Percentiles rank a stretch among this genome's conserved stretches.
Conservation (phyloP, 768 basidiomycete species). For the Royoungia palumana region DNA sequence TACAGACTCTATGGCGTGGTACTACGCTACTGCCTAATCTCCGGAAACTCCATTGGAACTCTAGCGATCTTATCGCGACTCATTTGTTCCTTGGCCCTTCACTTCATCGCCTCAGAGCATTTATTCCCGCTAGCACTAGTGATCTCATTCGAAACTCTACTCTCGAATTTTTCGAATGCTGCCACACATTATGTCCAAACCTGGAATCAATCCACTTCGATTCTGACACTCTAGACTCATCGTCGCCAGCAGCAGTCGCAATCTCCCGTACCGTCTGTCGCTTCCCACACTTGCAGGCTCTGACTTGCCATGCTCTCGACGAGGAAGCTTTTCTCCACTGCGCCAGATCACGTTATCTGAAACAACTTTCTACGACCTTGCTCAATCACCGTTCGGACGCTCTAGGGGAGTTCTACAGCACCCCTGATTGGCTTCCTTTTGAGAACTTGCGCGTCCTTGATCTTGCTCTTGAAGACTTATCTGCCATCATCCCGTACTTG, state of each 20-base stretch:
- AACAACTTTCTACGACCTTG: neutral
- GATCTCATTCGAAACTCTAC: neutral
- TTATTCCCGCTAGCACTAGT: neutral
- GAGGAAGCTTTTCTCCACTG: slow-evolving; percentile 2
- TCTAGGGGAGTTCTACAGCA: neutral
- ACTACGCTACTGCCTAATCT: slow-evolving; percentile 13
- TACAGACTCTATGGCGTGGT: slow-evolving; percentile 2
- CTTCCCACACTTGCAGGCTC: neutral
- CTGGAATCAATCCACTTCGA: slow-evolving; percentile 3
- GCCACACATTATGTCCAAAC: slow-evolving; percentile 4
- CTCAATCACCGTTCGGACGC: neutral
- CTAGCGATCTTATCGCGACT: neutral
- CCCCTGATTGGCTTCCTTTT: neutral
- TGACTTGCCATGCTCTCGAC: neutral
- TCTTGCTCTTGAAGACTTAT: neutral
- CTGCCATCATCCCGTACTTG: slow-evolving; percentile 6
- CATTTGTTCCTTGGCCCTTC: slow-evolving; percentile 12
- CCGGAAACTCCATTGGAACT: neutral
- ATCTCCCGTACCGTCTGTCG: slow-evolving; percentile 5
- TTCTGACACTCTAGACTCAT: too few species aligned
- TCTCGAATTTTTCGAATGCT: slow-evolving; percentile 3
- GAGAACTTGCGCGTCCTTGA: slow-evolving; percentile 6
- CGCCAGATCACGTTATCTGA: neutral
- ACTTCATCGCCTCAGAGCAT: neutral
- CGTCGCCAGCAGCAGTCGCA: neutral